Conservation (phyloP, 2,329 filamentous ascomycete species). For the Taxawa tesnikishii region DNA sequence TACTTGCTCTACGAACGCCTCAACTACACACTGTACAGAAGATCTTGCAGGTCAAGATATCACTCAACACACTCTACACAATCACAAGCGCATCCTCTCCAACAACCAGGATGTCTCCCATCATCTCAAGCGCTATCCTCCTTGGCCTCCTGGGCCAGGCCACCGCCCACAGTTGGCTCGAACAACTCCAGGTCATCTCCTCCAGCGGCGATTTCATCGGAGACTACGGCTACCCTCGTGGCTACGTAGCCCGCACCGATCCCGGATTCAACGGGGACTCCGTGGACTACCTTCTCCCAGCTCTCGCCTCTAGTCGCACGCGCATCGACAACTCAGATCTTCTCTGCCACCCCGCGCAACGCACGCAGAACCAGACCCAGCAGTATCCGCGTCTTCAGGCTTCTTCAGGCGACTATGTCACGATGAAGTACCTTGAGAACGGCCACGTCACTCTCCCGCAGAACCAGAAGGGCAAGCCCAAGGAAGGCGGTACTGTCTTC, state of each 20-base stretch:
- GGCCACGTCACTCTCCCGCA: conserved; percentile 34
- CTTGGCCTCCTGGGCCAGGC: no score
- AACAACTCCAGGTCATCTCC: conserved; percentile 59
- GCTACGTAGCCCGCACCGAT: conserved; percentile 47
- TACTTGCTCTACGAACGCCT: no score
- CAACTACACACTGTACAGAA: no score
- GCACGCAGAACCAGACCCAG: conserved; percentile 37
- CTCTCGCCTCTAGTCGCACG: conserved; percentile 28
- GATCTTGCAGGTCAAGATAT: no score
- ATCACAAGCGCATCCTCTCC: no score
- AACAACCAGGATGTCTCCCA: no score
- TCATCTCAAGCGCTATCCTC: no score
- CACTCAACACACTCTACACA: no score
- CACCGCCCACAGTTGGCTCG: conserved; percentile 68
- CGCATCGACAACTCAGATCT: conserved; percentile 39
- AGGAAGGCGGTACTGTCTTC: conserved; percentile 32
- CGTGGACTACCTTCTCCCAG: conserved; percentile 49
- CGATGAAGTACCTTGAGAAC: conserved; percentile 39
- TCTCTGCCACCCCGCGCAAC: conserved; percentile 55
- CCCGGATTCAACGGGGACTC: conserved; percentile 44
- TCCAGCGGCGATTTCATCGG: conserved; percentile 63
- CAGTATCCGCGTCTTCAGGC: conserved; percentile 51
- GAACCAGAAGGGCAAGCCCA: conserved; percentile 29
- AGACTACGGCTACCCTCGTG: conserved; percentile 61
- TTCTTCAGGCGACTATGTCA: conserved; percentile 33